Percentiles rank a stretch among this genome's conserved stretches.
These are phyloP conservation scores for Moesziomyces antarcticus DNA, from an alignment of 1,284 basidiomycete species.

Conservation along the genomic window DNA sequence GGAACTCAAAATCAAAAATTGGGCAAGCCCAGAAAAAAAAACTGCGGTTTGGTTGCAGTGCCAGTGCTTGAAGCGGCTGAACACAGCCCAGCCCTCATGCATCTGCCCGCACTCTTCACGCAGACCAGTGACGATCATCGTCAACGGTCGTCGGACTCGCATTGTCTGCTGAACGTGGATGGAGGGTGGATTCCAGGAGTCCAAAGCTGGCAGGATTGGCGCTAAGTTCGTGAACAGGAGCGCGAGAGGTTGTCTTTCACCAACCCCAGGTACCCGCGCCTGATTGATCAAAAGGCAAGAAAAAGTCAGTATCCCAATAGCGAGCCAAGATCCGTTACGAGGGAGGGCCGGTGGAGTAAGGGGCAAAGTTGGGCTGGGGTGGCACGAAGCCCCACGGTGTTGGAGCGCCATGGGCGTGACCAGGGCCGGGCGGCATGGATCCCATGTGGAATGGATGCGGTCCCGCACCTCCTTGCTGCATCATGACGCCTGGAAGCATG, in stretches of 20 bases:
- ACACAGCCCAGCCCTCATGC: too few relatives aligned
- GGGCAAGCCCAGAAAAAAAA: not conserved
- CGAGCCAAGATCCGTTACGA: constrained; percentile 2
- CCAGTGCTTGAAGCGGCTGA: too few relatives aligned
- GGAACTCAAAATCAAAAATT: not conserved
- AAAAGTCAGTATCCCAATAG: not conserved
- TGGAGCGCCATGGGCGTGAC: constrained; percentile 20
- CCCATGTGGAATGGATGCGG: constrained; percentile 36
- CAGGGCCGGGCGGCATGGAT: constrained; percentile 21
- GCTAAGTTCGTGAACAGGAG: not conserved
- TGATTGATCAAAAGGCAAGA: constrained; percentile 1
- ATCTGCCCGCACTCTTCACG: not conserved
- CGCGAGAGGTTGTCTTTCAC: constrained; percentile 5
- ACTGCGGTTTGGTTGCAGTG: not conserved
- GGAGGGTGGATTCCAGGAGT: not conserved
- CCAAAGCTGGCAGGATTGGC: not conserved
- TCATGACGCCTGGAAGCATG: constrained; percentile 35
- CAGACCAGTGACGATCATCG: not conserved
- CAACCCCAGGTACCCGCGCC: constrained; percentile 54
- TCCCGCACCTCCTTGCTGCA: constrained; percentile 23
- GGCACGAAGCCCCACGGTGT: constrained; percentile 26
- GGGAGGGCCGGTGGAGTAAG: constrained; percentile 40
- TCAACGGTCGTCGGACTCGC: not conserved
- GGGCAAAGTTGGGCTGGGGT: constrained; percentile 28
- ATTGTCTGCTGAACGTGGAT: not conserved